phyloP scores from a whole-genome alignment of 441 rosid species.

The Mallotus japonicus region DNA sequence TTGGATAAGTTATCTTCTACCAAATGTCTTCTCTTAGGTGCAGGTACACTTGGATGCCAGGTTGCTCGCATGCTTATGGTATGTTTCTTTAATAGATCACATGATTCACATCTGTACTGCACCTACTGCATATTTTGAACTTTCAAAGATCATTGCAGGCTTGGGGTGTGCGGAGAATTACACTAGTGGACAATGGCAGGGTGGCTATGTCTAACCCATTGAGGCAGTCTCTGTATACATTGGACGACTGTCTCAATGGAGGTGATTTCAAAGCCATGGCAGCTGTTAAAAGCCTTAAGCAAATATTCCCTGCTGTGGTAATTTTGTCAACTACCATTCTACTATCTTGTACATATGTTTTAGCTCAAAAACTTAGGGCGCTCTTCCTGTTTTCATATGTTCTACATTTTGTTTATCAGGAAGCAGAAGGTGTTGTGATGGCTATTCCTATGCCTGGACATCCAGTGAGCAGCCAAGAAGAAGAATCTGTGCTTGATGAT shows the following conservation, averaged over 20 bases:
- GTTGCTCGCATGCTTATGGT: slow-evolving; percentile 97
- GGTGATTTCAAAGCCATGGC: slow-evolving; percentile 86
- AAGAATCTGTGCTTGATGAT: slow-evolving; percentile 62
- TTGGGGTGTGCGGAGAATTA: slow-evolving; percentile 91
- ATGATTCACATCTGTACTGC: neutral
- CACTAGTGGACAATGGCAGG: slow-evolving; percentile 82
- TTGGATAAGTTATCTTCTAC: slow-evolving; percentile 58
- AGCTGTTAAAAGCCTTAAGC: slow-evolving; percentile 80
- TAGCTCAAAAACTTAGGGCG: neutral
- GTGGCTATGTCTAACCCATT: slow-evolving; percentile 98
- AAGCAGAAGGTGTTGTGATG: slow-evolving; percentile 77
- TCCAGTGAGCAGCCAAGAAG: slow-evolving; percentile 79
- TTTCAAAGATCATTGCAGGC: slow-evolving; percentile 49
- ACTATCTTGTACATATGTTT: slow-evolving; percentile 13
- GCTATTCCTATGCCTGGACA: slow-evolving; percentile 99
- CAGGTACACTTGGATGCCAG: slow-evolving; percentile 97
- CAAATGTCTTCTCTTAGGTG: slow-evolving; percentile 97
- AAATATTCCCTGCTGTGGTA: slow-evolving; percentile 87
- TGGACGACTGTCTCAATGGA: slow-evolving; percentile 76
- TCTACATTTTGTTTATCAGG: slow-evolving; percentile 35
- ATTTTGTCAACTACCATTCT: slow-evolving; percentile 15
- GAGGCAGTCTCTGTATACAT: slow-evolving; percentile 88
- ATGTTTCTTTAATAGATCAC: slow-evolving; percentile 21
- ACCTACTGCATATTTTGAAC: slow-evolving; percentile 9
- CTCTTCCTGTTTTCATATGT: slow-evolving; percentile 6